Evolutionary conservation across 192 early-diverging fungal genomes (phyloP).

Genomic region (Entomortierella parvispora): DNA sequence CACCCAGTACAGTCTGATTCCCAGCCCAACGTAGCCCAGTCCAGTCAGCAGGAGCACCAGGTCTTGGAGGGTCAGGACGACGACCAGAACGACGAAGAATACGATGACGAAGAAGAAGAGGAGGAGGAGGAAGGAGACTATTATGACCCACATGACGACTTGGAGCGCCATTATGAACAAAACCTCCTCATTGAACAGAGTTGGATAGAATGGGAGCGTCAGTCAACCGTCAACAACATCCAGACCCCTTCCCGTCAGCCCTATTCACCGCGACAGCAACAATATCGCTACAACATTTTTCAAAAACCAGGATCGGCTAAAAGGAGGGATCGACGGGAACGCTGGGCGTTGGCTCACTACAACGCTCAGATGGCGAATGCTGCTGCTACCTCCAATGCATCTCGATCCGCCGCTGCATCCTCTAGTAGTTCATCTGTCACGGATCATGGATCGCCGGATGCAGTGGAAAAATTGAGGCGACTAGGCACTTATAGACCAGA

Average conservation of each 20-base stretch:
- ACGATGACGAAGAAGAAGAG: slow-evolving; percentile 16
- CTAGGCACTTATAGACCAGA: slow-evolving; percentile 36
- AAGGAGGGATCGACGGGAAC: slow-evolving; percentile 28
- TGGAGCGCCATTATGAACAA: slow-evolving; percentile 28
- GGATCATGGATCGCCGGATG: background rate
- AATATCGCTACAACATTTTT: slow-evolving; percentile 8
- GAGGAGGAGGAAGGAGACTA: slow-evolving; percentile 24
- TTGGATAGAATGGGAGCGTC: slow-evolving; percentile 48
- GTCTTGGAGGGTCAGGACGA: background rate
- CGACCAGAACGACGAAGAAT: background rate
- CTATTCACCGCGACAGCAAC: background rate
- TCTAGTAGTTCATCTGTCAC: background rate
- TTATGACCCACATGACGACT: slow-evolving; percentile 38
- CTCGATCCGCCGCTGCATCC: background rate
- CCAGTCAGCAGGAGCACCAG: background rate
- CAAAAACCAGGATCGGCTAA: slow-evolving; percentile 37
- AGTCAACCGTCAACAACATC: slow-evolving; percentile 19
- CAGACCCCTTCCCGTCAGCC: background rate
- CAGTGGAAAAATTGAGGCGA: slow-evolving; percentile 13
- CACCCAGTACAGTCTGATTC: too few species aligned
- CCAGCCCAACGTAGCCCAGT: too few species aligned
- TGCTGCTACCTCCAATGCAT: background rate
- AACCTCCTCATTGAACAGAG: slow-evolving; percentile 37
- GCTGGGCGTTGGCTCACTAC: slow-evolving; percentile 5
- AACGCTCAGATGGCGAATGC: slow-evolving; percentile 7